Base-by-base conservation (phyloP, 768 basidiomycete species). In the Suillus brevipes region DNA sequence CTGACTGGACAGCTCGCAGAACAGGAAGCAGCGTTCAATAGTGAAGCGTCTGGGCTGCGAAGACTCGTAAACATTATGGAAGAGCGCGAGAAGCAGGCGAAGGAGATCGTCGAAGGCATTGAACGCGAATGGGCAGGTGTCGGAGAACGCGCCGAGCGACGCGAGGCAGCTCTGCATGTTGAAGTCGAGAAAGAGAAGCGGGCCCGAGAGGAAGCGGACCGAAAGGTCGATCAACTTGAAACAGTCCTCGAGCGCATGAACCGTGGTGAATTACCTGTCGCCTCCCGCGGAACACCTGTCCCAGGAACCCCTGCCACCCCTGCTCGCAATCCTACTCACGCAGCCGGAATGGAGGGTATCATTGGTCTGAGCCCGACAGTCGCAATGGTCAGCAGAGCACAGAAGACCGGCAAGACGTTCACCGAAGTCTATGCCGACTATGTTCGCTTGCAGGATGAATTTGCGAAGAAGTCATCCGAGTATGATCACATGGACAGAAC, bases 371-470 rank as follows among this genome's bases (percentile, higher is more conserved):
- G 92, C 72, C 94, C 96, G 2, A 93, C 95, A 0, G 91, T 96
- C 14, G 89, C 91, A 5, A 87, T 97, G 80, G 94, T 90, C 8
- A 89, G 89, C 77, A 87, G 83, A 66, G 85, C 89, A 25, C 94
- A 95, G 79, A 88, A 86, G 75, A 85, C 82, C 34, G 94, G 92
- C 36, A 92, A 92, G 82, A 92, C 91, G 1, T 97, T 97, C 78
- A 97, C 97, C 0, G 92, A 97, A 72, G 89, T 99, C 25, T 98
- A 97, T 74, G 85, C 91, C 18, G 94, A 97, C 72, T 94, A 94
- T 69, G 88, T 97, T 42, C 85, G 87, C 62, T 83, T 96, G 47
- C 90, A 97, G 74, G 92, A 92, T 31, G 91, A 95, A 37, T 88
- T 88, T 63, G 84, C 86, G 23, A 84, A 82, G 74, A 93, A 94